These are phyloP conservation scores for Fusarium nisikadoi DNA, from an alignment of 2,329 filamentous ascomycete species.

Conservation along the genomic window DNA sequence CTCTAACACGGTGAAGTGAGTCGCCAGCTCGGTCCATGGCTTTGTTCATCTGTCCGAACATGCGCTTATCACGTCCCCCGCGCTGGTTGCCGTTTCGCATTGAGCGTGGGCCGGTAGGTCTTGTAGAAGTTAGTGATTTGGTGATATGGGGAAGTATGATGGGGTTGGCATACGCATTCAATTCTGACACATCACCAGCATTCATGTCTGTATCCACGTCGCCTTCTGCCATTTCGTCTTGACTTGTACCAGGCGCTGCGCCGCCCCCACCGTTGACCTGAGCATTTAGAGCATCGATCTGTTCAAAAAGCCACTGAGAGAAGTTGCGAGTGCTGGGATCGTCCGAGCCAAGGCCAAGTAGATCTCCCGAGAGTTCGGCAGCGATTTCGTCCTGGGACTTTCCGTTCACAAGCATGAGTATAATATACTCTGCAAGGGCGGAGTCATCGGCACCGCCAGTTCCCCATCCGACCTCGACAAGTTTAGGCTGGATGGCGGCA, in stretches of 20 bases:
- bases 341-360: conserved; percentile 83
- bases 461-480: conserved; percentile 93
- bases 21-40: conserved; percentile 83
- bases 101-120: conserved; percentile 92
- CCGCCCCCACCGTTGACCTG: conserved; percentile 65
- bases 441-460: conserved; percentile 80
- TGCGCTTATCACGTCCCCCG: conserved; percentile 77
- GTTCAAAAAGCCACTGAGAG: conserved; percentile 91
- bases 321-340: conserved; percentile 87
- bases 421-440: conserved; percentile 93
- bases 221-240: conserved; percentile 50
- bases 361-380: conserved; percentile 85
- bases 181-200: conserved; percentile 60
- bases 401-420: conserved; percentile 95
- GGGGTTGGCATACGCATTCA: conserved; percentile 66
- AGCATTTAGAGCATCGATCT: conserved; percentile 75
- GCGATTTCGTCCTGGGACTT: conserved; percentile 93
- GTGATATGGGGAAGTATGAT: background rate
- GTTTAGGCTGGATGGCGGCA: conserved; percentile 85
- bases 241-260: conserved; percentile 47
- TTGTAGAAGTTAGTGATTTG: conserved; percentile 60
- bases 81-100: conserved; percentile 79
- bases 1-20: conserved; percentile 81
- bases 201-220: conserved; percentile 80
- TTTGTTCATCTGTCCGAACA: conserved; percentile 87